These are phyloP conservation scores for Penicillium argentinense DNA, from an alignment of 495 filamentous ascomycete genomes.

Conservation along the genomic window DNA sequence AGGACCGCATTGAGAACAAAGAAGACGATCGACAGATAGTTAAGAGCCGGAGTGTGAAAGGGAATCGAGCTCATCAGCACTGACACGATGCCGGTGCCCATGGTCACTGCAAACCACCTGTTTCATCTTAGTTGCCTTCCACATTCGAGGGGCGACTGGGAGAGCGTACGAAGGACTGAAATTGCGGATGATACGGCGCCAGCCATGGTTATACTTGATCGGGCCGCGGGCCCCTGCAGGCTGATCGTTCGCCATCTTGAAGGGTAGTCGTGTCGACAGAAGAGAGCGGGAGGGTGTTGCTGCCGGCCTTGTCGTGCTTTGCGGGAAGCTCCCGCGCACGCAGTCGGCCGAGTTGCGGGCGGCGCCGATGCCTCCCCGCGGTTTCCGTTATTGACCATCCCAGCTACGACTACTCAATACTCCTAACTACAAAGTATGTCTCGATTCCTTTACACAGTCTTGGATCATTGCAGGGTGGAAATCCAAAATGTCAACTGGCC, in stretches of 20 bases:
- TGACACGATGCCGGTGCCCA: constrained; percentile 51
- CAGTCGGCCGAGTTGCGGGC: constrained; percentile 5
- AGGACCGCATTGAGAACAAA: constrained; percentile 45
- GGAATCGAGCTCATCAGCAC: constrained; percentile 45
- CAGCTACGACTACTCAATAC: too few relatives aligned
- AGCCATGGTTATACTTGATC: constrained; percentile 34
- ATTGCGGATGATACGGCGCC: constrained; percentile 45
- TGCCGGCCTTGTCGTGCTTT: too few relatives aligned
- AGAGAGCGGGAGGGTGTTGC: too few relatives aligned
- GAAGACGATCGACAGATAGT: constrained; percentile 41
- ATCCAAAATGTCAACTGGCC: too few relatives aligned
- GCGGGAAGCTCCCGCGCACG: too few relatives aligned
- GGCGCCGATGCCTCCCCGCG: constrained; percentile 3
- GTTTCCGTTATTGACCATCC: neutral
- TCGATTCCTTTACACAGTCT: too few relatives aligned
- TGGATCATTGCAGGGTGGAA: too few relatives aligned
- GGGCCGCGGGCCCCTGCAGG: neutral
- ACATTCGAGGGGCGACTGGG: neutral
- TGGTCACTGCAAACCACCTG: constrained; percentile 48
- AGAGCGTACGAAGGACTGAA: constrained; percentile 46
- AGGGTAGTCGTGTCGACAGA: too few relatives aligned
- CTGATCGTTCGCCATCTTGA: constrained; percentile 1
- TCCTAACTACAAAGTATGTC: too few relatives aligned
- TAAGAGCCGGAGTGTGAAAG: constrained; percentile 35
- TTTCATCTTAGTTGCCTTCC: neutral